phyloP scores from a whole-genome alignment of 805 yeast genomes.

The Candida easanensis region DNA sequence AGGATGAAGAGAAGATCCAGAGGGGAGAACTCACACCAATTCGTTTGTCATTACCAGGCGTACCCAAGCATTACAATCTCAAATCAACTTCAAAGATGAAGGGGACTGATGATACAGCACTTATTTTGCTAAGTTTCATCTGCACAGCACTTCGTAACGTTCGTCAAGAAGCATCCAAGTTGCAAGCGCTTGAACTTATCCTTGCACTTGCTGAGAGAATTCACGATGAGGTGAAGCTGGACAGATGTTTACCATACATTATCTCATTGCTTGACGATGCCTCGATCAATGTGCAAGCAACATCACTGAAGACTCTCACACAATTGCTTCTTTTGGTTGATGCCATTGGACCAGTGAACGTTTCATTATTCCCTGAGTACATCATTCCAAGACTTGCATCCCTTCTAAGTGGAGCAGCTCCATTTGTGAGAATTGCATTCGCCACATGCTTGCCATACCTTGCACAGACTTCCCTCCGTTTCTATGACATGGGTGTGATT shows the following conservation, averaged over 20 bases:
- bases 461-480: slow-evolving; percentile 60
- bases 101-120: slow-evolving; percentile 43
- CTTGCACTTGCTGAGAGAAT: slow-evolving; percentile 72
- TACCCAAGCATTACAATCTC: slow-evolving; percentile 44
- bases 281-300: slow-evolving; percentile 60
- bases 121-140: slow-evolving; percentile 56
- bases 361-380: slow-evolving; percentile 76
- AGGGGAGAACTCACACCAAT: slow-evolving; percentile 32
- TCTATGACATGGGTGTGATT: slow-evolving; percentile 58
- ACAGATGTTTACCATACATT: slow-evolving; percentile 79
- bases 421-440: slow-evolving; percentile 58
- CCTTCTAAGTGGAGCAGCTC: slow-evolving; percentile 37
- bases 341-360: slow-evolving; percentile 70
- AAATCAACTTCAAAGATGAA: slow-evolving; percentile 32
- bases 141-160: slow-evolving; percentile 62
- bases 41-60: slow-evolving; percentile 49
- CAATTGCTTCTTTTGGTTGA: slow-evolving; percentile 65
- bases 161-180: slow-evolving; percentile 53
- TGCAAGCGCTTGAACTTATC: slow-evolving; percentile 73
- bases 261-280: slow-evolving; percentile 69
- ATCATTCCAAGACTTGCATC: slow-evolving; percentile 63
- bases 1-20: slow-evolving; percentile 9
- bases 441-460: slow-evolving; percentile 73
- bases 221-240: slow-evolving; percentile 81
- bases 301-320: slow-evolving; percentile 62